Percentiles rank a stretch among this genome's conserved stretches.
Evolutionary conservation across 2,329 filamentous ascomycete species (phyloP).

Genomic region (Hypoxylon sp.): DNA sequence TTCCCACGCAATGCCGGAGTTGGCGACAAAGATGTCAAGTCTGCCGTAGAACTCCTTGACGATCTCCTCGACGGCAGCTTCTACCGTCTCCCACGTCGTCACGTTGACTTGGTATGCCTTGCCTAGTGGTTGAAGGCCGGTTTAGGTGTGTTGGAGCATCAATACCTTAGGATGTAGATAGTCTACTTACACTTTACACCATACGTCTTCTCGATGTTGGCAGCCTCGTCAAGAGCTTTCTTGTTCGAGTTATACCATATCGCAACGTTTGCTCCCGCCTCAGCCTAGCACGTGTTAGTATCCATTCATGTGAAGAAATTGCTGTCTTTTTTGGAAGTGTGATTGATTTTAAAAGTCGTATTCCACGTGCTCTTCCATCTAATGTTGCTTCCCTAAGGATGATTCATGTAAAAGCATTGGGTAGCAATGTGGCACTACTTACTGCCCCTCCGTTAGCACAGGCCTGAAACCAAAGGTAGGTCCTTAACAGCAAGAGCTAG

Average conservation of each 20-base stretch:
- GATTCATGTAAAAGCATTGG: background rate
- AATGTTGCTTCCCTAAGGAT: background rate
- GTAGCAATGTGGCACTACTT: constrained; percentile 25
- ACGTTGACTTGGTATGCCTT: constrained; percentile 75
- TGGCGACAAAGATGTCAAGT: constrained; percentile 84
- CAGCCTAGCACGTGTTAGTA: constrained; percentile 59
- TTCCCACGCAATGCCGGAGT: constrained; percentile 82
- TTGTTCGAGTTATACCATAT: constrained; percentile 81
- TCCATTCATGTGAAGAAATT: background rate
- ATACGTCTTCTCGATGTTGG: constrained; percentile 74
- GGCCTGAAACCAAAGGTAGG: background rate
- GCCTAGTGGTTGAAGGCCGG: constrained; percentile 56
- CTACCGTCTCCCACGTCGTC: constrained; percentile 66
- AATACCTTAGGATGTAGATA: background rate
- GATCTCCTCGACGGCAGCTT: constrained; percentile 66
- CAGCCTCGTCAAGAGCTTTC: constrained; percentile 72
- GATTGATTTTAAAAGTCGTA: background rate
- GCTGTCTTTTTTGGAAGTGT: background rate
- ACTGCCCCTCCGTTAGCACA: constrained; percentile 31
- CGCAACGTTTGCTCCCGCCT: constrained; percentile 79
- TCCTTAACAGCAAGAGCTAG: background rate
- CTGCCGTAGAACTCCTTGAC: constrained; percentile 79
- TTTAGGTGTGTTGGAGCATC: constrained; percentile 1
- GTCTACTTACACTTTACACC: constrained; percentile 74
- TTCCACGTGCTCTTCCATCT: background rate